Percentiles rank a stretch among this genome's conserved stretches.
phyloP scores from a whole-genome alignment of 805 yeast genomes.

The Ogataea methanolica region DNA sequence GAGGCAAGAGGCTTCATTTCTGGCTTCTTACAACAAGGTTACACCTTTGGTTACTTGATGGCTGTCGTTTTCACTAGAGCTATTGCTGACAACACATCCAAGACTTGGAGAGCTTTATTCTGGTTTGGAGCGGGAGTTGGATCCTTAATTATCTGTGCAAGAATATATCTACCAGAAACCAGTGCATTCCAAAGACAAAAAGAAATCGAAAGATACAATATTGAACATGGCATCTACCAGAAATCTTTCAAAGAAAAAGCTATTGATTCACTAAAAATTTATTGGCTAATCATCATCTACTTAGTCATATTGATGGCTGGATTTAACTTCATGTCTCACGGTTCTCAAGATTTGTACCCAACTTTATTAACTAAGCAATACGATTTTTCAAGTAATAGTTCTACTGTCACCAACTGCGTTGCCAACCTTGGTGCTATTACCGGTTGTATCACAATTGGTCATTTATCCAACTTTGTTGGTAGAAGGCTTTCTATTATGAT shows the following conservation, averaged over 20 bases:
- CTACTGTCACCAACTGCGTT: conserved; percentile 53
- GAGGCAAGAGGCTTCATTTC: conserved; percentile 55
- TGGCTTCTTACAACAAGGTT: conserved; percentile 78
- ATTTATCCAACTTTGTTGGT: conserved; percentile 49
- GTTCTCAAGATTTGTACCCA: conserved; percentile 61
- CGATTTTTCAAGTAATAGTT: conserved; percentile 35
- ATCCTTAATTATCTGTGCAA: conserved; percentile 36
- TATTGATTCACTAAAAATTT: conserved; percentile 34
- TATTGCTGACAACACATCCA: conserved; percentile 46
- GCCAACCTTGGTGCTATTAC: conserved; percentile 54
- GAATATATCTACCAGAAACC: conserved; percentile 46
- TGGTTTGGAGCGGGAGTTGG: conserved; percentile 67
- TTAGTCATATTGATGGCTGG: conserved; percentile 58
- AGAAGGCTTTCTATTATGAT: conserved; percentile 49
- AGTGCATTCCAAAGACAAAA: conserved; percentile 44
- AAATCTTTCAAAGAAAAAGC: conserved; percentile 32
- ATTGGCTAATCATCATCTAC: conserved; percentile 59
- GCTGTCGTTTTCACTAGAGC: conserved; percentile 66
- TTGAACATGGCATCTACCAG: conserved; percentile 27
- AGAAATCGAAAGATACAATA: conserved; percentile 30
- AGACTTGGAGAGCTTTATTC: conserved; percentile 61
- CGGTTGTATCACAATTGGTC: conserved; percentile 56
- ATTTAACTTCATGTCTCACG: conserved; percentile 58
- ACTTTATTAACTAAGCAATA: conserved; percentile 47
- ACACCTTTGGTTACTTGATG: conserved; percentile 62